Evolutionary conservation across 139 green algal genomes (phyloP), one percentile per base, ranked within the genome.

Genomic region (Desmodesmus armatus): DNA sequence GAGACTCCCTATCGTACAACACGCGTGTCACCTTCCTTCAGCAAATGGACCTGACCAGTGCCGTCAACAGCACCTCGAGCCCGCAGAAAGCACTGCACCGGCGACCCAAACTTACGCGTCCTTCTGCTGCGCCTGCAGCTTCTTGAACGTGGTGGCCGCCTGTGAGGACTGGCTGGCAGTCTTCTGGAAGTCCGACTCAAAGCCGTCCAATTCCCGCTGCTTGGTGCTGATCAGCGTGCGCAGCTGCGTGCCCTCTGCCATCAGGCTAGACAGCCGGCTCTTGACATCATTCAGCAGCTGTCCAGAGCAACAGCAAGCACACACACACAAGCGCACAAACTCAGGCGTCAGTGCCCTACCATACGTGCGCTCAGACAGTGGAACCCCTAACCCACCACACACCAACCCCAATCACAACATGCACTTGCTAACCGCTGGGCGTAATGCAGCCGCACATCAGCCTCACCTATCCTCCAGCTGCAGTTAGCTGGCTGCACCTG

Each of bases 221-320:
- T 80, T 91, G 83, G 31, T 81, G 73, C 21, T 71, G 40, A 93
- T 94, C 25, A 91, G 73, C 25, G 89, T 74, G 33, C 78, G 74
- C 75, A 96, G 87, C 71, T 76, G 73, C 33, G 78, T 58, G 11
- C 85, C 75, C 60, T 92, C 82, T 6, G 69, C 72, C 41, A 91
- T 77, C 37, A 96, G 81, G 29, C 69, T 77, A 3, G 82, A 75
- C 51, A 96, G 86, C 60, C 89, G 85, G 5, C 63, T 84, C 85
- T 97, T 96, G 73, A 95, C 82, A 51, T 89, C 90, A 87, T 95
- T 96, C 39, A 97, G 85, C 77, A 93, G 91, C 92, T 96, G 91
- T 29, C n/a, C 44, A 86, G 13, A 44, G 1, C 60, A n/a, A 63
- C 39, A 74, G 69, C 43, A 44, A 7, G 23, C 29, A 35, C 6